phyloP scores from a whole-genome alignment of 805 yeast species.

The Lachancea sp. region DNA sequence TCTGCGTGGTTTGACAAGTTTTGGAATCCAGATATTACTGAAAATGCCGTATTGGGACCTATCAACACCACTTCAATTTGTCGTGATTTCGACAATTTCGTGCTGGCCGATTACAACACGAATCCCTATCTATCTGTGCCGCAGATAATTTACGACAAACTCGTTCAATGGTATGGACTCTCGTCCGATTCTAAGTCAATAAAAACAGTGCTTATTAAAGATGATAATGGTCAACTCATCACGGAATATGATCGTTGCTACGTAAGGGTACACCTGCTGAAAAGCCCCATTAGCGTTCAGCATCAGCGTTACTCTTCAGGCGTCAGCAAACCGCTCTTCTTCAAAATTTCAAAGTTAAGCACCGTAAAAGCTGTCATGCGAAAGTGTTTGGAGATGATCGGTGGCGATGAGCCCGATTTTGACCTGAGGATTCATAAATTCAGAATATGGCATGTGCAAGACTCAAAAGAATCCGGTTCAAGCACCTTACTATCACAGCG shows the following conservation, averaged over 20 bases:
- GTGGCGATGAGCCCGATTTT: constrained; percentile 18
- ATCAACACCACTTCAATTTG: constrained; percentile 42
- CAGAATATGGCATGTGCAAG: constrained; percentile 26
- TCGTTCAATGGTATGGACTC: constrained; percentile 52
- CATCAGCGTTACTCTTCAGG: constrained; percentile 8
- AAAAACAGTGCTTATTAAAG: constrained; percentile 32
- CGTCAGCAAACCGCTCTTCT: constrained; percentile 21
- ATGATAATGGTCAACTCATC: constrained; percentile 25
- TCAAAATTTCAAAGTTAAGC: constrained; percentile 33
- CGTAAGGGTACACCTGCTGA: constrained; percentile 33
- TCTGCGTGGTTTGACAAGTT: constrained; percentile 39
- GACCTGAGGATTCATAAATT: constrained; percentile 13
- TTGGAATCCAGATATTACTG: constrained; percentile 28
- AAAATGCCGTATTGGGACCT: constrained; percentile 38
- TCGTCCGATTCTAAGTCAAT: constrained; percentile 35
- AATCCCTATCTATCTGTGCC: constrained; percentile 36
- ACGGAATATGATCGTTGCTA: constrained; percentile 35
- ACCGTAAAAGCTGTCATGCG: constrained; percentile 26
- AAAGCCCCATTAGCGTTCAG: constrained; percentile 11
- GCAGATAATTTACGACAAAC: constrained; percentile 39
- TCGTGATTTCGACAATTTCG: constrained; percentile 41
- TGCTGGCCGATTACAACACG: constrained; percentile 25
- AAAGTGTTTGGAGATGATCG: constrained; percentile 19
- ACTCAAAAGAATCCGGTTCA: constrained; percentile 6
- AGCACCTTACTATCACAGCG: constrained; percentile 9